Evolutionary conservation across 2,329 filamentous ascomycete genomes (phyloP), one percentile per base, ranked within the genome.

Genomic region (Aspergillus sp.): DNA sequence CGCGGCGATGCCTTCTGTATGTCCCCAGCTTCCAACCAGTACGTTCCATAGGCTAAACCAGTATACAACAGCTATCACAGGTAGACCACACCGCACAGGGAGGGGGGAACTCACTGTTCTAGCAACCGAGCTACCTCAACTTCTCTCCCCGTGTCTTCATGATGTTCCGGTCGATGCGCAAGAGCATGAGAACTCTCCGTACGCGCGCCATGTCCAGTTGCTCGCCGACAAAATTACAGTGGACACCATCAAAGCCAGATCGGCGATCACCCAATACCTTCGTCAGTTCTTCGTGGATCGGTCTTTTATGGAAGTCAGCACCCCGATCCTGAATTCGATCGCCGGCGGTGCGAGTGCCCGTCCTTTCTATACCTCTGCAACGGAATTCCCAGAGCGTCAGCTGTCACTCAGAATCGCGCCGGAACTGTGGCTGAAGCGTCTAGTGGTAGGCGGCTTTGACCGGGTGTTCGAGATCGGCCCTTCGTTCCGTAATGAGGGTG

Each of bases 401-500:
- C 78, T 99, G 36, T 85, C 89, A 20, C 81, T 99, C 34, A 85
- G 95, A 48, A 93, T 99, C 66, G 95, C 95, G 3, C 95, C 95
- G 0, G 95, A 99, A 75, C 79, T 99, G 36, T 98, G 92, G 88
- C 83, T 99, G 42, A 99, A 99, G 78, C 85, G 95, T 8, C 80
- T 99, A 45, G 86, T 98, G 1, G 84, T 98, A 17, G 93, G 93
- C 49, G 93, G 93, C 2, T 86, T 98, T 60, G 89, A 96, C 66
- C 87, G 83, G 60, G 86, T 99, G 24, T 99, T 96, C 69, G 95
- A 99, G 75, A 93, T 99, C 62, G 95, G 95, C 0, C 89, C 91
- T 3, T 87, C 87, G 12, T 99, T 99, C 75, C 86, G 95, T 43
- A 99, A 99, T 71, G 95, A 99, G 78, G 91, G 91, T 73, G 78